Conservation (phyloP, 768 basidiomycete species). For the Boletus tomentosulus region DNA sequence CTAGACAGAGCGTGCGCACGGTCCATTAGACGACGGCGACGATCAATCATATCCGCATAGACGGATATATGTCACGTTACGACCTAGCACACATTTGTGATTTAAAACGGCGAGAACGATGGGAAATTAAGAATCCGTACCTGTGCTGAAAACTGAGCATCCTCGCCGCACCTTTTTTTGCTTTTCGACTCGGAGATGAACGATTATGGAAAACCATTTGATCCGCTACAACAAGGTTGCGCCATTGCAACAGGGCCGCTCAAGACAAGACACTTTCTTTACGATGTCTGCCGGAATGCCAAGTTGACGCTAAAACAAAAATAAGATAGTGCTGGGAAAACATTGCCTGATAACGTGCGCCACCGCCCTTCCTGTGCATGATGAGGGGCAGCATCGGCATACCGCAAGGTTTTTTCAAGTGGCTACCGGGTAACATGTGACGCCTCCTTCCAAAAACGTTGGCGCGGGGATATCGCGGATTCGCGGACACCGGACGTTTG, state of each 20-base stretch:
- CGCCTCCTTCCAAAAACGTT: not conserved
- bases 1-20: constrained; percentile 7
- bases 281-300: not conserved
- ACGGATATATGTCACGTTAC: constrained; percentile 2
- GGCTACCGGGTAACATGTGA: not conserved
- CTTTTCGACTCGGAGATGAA: not conserved
- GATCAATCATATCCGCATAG: constrained; percentile 16
- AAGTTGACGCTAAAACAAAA: not conserved
- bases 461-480: constrained; percentile 3
- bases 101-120: not conserved
- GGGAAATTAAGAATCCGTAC: not conserved
- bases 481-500: not conserved
- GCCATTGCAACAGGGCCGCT: not conserved
- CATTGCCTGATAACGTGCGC: not conserved
- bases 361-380: not conserved
- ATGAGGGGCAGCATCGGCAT: not conserved
- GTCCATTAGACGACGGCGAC: constrained; percentile 18
- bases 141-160: not conserved
- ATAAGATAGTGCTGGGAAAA: not conserved
- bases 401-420: not conserved
- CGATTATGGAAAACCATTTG: not conserved
- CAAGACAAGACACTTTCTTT: not conserved
- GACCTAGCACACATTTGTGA: not conserved
- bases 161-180: not conserved
- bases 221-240: not conserved